A percentile compares a stretch with the other conserved stretches of the same genome.
These are phyloP conservation scores for Talaromyces verruculosus DNA, from an alignment of 2,329 filamentous ascomycete species.

Conservation along the genomic window DNA sequence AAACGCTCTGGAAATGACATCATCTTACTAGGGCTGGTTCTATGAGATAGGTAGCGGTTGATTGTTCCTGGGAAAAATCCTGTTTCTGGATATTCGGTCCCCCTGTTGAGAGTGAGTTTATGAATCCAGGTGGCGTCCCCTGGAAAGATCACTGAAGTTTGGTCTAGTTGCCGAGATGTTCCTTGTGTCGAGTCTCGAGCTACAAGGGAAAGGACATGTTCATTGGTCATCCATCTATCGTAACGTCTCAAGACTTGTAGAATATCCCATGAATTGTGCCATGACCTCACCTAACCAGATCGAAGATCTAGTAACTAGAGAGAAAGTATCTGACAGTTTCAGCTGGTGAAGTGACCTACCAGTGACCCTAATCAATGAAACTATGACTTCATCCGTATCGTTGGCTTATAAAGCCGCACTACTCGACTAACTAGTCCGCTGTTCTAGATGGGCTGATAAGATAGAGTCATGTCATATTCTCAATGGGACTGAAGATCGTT, in stretches of 20 bases:
- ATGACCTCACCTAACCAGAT: not conserved
- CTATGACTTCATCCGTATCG: not conserved
- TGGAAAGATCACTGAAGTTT: not conserved
- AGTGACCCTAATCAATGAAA: not conserved
- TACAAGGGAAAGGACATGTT: no score
- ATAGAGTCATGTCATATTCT: constrained; percentile 14
- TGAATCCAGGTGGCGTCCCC: not conserved
- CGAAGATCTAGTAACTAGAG: not conserved
- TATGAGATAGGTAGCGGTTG: not conserved
- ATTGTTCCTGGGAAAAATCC: not conserved
- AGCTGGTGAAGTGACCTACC: not conserved
- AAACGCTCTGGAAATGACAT: not conserved
- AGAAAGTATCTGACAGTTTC: not conserved
- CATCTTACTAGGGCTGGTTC: constrained; percentile 4
- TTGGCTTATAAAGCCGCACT: not conserved
- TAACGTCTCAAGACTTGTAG: not conserved
- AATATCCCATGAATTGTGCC: not conserved
- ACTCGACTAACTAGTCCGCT: not conserved
- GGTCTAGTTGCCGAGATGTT: not conserved
- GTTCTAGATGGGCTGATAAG: constrained; percentile 15
- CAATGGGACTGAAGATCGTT: not conserved
- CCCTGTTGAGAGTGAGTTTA: not conserved
- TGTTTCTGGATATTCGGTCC: not conserved
- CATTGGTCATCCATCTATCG: not conserved
- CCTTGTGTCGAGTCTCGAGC: not conserved